Conservation (phyloP, 2,329 filamentous ascomycete genomes). For the Aspergillus tubingensis region DNA sequence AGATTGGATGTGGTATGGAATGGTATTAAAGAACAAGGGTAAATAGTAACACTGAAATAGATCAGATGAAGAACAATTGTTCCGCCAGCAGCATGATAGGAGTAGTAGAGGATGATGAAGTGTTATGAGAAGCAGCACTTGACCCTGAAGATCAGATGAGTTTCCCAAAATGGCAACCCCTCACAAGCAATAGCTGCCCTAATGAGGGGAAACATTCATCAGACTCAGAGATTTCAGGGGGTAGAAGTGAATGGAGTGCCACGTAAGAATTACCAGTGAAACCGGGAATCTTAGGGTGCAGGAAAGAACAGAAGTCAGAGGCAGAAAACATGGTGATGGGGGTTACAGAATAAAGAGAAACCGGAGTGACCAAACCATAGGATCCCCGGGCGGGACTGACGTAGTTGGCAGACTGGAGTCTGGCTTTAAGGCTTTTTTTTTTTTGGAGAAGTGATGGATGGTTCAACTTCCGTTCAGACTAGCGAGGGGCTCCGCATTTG, state of each 20-base stretch:
- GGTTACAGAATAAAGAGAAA: no score
- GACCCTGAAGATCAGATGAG: not conserved
- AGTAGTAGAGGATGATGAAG: no score
- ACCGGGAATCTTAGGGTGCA: no score
- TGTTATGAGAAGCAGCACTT: not conserved
- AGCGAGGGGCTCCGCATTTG: conserved; percentile 30
- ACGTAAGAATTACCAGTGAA: not conserved
- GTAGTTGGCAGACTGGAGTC: no score
- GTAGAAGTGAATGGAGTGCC: not conserved
- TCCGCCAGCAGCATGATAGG: not conserved
- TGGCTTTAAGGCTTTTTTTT: no score
- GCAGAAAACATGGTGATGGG: no score
- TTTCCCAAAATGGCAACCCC: not conserved
- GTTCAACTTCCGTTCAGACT: not conserved
- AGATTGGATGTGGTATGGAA: not conserved
- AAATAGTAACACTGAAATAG: not conserved
- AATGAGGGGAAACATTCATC: not conserved
- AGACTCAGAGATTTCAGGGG: not conserved
- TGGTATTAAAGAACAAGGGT: not conserved
- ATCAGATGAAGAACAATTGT: not conserved
- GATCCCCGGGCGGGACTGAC: no score
- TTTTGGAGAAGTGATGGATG: not conserved
- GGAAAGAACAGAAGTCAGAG: no score
- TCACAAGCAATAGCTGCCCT: not conserved
- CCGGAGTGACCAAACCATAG: no score